Base-by-base conservation (phyloP, 2,329 filamentous ascomycete species). In the Curvularia verruculosa region DNA sequence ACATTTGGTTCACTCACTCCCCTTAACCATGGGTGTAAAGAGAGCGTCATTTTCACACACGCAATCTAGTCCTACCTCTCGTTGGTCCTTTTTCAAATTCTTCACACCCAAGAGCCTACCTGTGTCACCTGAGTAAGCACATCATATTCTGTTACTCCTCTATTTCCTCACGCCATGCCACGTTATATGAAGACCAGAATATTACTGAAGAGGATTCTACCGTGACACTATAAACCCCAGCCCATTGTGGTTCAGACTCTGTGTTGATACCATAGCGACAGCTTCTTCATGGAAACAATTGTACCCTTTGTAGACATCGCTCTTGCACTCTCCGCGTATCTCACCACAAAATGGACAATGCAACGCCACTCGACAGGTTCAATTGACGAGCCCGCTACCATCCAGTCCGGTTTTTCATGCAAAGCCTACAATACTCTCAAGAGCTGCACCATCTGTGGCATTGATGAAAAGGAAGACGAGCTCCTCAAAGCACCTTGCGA, bases 391-490 rank as follows among this genome's bases (percentile, higher is more conserved):
- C 12, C 29, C 6, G 12, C 9, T 29, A 3, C 3, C 12, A 29
- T 8, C 24, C 23, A 37, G 12, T 15, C 9, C n/a, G 7, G n/a
- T 21, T 3, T 19, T n/a, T 2, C 6, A 6, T 49, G 8, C 15
- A 1, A 7, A n/a, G 8, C 8, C n/a, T 2, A 9, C 47, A 47
- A 39, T 8, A 59, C 43, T 49, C 51, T 47, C 10, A 67, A 64
- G 21, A 47, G 49, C 23, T 73, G 68, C 28, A 49, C 70, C 0
- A 64, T 72, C 24, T 73, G 70, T 46, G 62, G 60, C n/a, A 59
- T 63, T 18, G 61, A 66, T 1, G 64, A 67, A 37, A 59, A 37
- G 10, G 58, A 63, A 19, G 59, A 59, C 24, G 54, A 62, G 1
- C 52, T 57, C 3, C 15, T 66, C 12, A 36, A 59, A 41, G 60